Base-by-base conservation (phyloP, 306 rosid species). In the Boehmeria nivea region DNA sequence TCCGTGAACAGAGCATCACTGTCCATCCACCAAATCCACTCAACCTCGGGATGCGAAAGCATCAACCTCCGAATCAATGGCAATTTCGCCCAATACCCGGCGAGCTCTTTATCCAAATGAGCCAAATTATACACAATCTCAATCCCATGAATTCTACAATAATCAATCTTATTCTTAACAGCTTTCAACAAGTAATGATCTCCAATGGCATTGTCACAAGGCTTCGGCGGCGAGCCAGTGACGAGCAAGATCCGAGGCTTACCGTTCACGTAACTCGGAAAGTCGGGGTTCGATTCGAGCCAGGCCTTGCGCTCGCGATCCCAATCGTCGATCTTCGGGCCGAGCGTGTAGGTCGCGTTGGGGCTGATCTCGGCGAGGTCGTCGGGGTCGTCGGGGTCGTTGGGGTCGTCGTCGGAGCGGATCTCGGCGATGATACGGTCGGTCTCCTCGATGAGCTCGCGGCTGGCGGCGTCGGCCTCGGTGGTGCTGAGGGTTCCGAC, bases 1-100 rank as follows among this genome's bases (percentile, higher is more conserved):
- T 91, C 99, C 3, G 99, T 91, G 42, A 91, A 91, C 48, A 91
- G 69, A 0, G 99, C 99, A 81, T 91, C 99, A 66, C 99, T 93
- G 23, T 93, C 99, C 99, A 91, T 84, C 99, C 99, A 91, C 99
- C 99, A 91, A 76, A 91, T 91, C 98, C 98, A 91, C 68, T 91
- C 96, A 2, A 91, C 98, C 59, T 91, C 98, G 0, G 96, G 96
- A 36, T 91, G 99, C 1, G 99, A 87, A 67, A 91, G 40, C 99
- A 87, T 91, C 67, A 91, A 44, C 63, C 85, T 72, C 59, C 99
- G 26, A 59, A 91, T 75, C 87, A 91, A 75, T 0, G 99, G 99
- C 85, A 91, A 65, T 61, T 91, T 91, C 3, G 99, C 93, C 99
- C 99, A 91, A 56, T 91, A 91, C 5, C 99, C 99, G 54, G 99